Percentiles rank a stretch among this genome's conserved stretches.
These are phyloP conservation scores for Pharnaceum exiguum DNA, from an alignment of 148 eudicot genomes.

Conservation along the genomic window DNA sequence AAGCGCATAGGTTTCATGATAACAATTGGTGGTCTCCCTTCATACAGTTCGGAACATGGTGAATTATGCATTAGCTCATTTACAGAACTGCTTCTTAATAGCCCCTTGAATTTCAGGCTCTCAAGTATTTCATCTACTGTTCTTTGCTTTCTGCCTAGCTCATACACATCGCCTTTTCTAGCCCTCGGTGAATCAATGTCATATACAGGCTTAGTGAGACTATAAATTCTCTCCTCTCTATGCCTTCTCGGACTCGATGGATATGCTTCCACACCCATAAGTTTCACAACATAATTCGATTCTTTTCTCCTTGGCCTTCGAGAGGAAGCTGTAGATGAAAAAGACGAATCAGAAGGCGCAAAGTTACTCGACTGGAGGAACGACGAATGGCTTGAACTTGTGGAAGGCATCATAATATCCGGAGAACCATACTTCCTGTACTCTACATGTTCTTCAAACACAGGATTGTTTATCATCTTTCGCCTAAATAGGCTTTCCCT, in stretches of 20 bases:
- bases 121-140: conserved; percentile 52
- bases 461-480: conserved; percentile 42
- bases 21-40: conserved; percentile 57
- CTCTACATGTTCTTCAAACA: conserved; percentile 27
- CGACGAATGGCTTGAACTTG: conserved; percentile 69
- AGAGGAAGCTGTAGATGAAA: conserved; percentile 37
- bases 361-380: conserved; percentile 35
- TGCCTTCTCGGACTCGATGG: conserved; percentile 27
- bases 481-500: conserved; percentile 63
- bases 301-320: conserved; percentile 33
- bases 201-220: conserved; percentile 35
- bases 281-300: conserved; percentile 55
- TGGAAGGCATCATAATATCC: conserved; percentile 37
- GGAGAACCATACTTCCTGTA: conserved; percentile 24
- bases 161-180: conserved; percentile 29
- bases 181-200: conserved; percentile 47
- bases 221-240: conserved; percentile 25
- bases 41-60: conserved; percentile 17
- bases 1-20: conserved; percentile 46
- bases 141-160: conserved; percentile 27
- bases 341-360: conserved; percentile 42
- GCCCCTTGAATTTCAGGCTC: conserved; percentile 48
- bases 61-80: conserved; percentile 8
- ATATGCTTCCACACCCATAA: conserved; percentile 64
- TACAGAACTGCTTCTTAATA: conserved; percentile 22